A percentile compares a stretch with the other conserved stretches of the same genome.
phyloP scores from a whole-genome alignment of 306 rosid species.

The Cajanus cajan region DNA sequence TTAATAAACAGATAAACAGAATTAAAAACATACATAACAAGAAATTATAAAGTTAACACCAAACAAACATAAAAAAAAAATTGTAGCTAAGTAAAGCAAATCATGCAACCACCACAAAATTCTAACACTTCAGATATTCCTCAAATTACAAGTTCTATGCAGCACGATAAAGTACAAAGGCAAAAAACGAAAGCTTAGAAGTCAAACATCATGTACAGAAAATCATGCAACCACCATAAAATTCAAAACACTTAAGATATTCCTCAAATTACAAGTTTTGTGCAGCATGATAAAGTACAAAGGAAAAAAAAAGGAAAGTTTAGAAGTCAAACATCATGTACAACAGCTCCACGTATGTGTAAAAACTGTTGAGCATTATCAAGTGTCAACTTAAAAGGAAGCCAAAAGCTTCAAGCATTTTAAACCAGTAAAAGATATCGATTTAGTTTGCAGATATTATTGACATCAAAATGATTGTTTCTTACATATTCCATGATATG shows the following conservation, averaged over 20 bases:
- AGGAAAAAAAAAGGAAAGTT: too few relatives aligned
- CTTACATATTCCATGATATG: not conserved
- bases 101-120: not conserved
- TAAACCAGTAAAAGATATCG: not conserved
- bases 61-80: not conserved
- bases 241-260: too few relatives aligned
- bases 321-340: too few relatives aligned
- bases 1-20: too few relatives aligned
- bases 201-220: too few relatives aligned
- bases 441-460: not conserved
- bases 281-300: too few relatives aligned
- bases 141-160: not conserved
- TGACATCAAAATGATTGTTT: not conserved
- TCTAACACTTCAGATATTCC: not conserved
- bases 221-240: too few relatives aligned
- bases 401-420: not conserved
- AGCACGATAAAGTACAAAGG: not conserved
- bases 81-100: not conserved
- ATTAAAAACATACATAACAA: conserved; percentile 10
- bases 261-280: too few relatives aligned
- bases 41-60: not conserved
- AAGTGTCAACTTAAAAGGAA: not conserved
- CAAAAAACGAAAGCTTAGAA: not conserved
- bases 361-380: too few relatives aligned
- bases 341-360: too few relatives aligned